Evolutionary conservation across 192 early-diverging fungal species (phyloP).

Genomic region (Backusella psychrophila): DNA sequence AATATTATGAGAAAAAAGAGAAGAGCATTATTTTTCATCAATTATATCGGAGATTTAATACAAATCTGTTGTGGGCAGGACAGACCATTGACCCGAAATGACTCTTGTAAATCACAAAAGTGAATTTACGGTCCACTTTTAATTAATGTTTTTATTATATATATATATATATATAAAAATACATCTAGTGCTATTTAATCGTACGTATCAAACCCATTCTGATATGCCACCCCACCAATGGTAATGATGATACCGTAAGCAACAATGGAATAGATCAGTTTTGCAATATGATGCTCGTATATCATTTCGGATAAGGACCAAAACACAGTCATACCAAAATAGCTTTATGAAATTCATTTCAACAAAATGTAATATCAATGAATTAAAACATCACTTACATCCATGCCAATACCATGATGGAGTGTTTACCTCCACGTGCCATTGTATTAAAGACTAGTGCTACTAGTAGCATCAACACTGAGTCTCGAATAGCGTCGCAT

Average conservation of each 20-base stretch:
- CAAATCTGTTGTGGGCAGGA: too few species aligned
- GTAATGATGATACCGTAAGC: neutral
- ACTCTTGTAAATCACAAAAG: too few species aligned
- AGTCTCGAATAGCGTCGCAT: neutral
- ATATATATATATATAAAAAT: too few species aligned
- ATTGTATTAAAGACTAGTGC: slow-evolving; percentile 3
- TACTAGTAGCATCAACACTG: neutral
- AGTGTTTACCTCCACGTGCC: slow-evolving; percentile 7
- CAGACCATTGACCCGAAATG: too few species aligned
- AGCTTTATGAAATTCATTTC: neutral
- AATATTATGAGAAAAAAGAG: neutral
- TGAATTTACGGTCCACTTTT: too few species aligned
- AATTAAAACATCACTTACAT: neutral
- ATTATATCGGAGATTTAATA: too few species aligned
- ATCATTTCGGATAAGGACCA: slow-evolving; percentile 11
- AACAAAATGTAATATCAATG: neutral
- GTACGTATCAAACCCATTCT: neutral
- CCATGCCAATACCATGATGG: slow-evolving; percentile 1
- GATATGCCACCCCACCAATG: slow-evolving; percentile 1
- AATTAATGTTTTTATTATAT: too few species aligned
- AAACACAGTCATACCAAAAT: neutral
- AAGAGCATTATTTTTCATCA: neutral
- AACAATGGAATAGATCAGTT: neutral
- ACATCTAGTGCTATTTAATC: neutral
- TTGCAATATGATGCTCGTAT: neutral